Conservation (phyloP, 2,329 filamentous ascomycete genomes). For the Penicillium sclerotiorum region DNA sequence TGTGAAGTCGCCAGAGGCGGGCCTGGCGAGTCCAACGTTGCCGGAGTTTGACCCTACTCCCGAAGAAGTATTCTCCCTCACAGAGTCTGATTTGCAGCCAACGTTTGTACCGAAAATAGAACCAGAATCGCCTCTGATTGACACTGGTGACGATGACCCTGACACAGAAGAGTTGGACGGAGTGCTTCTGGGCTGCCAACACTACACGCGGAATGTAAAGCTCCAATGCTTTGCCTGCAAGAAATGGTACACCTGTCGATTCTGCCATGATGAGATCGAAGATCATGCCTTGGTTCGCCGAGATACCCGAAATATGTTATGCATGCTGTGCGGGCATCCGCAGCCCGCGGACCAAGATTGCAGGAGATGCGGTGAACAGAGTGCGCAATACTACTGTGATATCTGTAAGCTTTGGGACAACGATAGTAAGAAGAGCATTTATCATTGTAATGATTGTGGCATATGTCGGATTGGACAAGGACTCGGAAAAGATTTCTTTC, state of each 20-base stretch:
- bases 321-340: constrained; percentile 88
- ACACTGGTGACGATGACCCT: constrained; percentile 40
- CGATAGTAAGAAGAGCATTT: constrained; percentile 85
- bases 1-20: constrained; percentile 29
- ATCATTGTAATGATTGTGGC: constrained; percentile 94
- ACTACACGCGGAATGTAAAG: constrained; percentile 96
- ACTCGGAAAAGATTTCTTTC: constrained; percentile 93
- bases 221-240: constrained; percentile 88
- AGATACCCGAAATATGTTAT: constrained; percentile 93
- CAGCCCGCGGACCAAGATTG: constrained; percentile 82
- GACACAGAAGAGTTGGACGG: constrained; percentile 53
- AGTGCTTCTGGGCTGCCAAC: constrained; percentile 74
- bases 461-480: constrained; percentile 91
- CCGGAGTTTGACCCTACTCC: constrained; percentile 30
- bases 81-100: not conserved
- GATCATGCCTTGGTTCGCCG: constrained; percentile 77
- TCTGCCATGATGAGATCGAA: constrained; percentile 86
- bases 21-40: constrained; percentile 27
- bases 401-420: constrained; percentile 98
- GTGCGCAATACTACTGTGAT: constrained; percentile 88
- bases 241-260: constrained; percentile 91
- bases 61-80: constrained; percentile 43
- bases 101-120: constrained; percentile 62
- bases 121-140: constrained; percentile 27
- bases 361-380: constrained; percentile 71